Percentiles rank a stretch among this genome's conserved stretches.
Evolutionary conservation across 169 alveolate species (phyloP).

Genomic region (Besnoitia besnoiti): DNA sequence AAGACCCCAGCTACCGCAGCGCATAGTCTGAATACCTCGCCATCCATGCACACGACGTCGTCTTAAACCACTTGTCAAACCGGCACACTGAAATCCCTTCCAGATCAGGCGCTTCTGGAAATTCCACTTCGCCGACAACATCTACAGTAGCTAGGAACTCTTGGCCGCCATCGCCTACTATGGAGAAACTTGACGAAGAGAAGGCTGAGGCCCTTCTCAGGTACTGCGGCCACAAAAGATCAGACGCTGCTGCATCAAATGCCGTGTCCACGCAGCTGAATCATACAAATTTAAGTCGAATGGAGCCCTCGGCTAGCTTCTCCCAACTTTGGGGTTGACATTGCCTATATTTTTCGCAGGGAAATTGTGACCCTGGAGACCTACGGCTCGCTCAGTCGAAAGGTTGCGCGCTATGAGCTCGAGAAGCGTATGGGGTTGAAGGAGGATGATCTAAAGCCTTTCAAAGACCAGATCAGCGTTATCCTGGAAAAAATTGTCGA

Average conservation of each 20-base stretch:
- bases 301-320: neutral
- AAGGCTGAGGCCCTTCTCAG: slow-evolving; percentile 66
- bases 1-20: no score
- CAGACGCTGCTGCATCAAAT: neutral
- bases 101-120: no score
- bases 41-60: no score
- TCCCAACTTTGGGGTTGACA: neutral
- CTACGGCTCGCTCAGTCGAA: slow-evolving; percentile 51
- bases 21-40: no score
- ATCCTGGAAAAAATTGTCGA: slow-evolving; percentile 55
- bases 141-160: neutral
- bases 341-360: neutral
- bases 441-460: slow-evolving; percentile 37
- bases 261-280: no score
- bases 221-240: neutral
- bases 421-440: slow-evolving; percentile 47
- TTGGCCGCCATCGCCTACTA: neutral
- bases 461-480: slow-evolving; percentile 43
- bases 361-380: slow-evolving; percentile 56
- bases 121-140: no score
- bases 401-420: slow-evolving; percentile 49
- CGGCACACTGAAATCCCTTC: no score
- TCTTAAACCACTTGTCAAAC: no score
- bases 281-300: neutral
- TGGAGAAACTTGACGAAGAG: slow-evolving; percentile 28